phyloP scores from a whole-genome alignment of 208 protist species.

The Trypanosoma congolense region DNA sequence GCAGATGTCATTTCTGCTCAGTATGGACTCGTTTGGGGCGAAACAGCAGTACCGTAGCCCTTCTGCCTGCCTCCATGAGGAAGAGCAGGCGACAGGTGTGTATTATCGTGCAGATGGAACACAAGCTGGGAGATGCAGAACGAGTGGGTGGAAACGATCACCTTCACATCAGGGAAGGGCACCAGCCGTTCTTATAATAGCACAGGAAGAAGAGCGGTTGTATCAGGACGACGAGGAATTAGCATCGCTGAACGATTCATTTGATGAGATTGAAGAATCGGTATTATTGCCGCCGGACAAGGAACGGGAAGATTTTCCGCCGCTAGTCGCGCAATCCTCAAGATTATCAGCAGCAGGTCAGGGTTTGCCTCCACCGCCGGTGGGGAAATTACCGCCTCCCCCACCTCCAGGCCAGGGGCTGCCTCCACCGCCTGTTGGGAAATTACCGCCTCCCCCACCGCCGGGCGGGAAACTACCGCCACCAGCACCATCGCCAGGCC shows the following conservation, averaged over 20 bases:
- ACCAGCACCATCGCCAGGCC: conserved; percentile 2
- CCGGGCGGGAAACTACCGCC: neutral
- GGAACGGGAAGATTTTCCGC: neutral
- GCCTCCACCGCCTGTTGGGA: conserved; percentile 26
- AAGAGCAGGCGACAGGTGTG: conserved; percentile 28
- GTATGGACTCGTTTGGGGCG: conserved; percentile 23
- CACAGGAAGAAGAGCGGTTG: conserved; percentile 46
- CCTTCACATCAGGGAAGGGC: neutral
- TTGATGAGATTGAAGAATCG: conserved; percentile 1
- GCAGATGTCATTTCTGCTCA: conserved; percentile 40
- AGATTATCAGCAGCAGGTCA: neutral
- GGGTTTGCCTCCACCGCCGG: conserved; percentile 3
- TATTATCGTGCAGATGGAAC: conserved; percentile 62
- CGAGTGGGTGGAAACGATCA: neutral
- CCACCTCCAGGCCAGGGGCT: conserved; percentile 13
- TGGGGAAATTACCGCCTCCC: conserved; percentile 10
- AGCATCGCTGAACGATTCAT: conserved; percentile 6
- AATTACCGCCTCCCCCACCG: conserved; percentile 13
- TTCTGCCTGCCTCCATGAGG: conserved; percentile 5
- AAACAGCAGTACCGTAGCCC: conserved; percentile 12
- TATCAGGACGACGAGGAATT: conserved; percentile 52
- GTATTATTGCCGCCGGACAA: neutral
- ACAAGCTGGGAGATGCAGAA: neutral
- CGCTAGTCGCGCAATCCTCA: conserved; percentile 1
- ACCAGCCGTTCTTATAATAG: conserved; percentile 12